Evolutionary conservation across 140 eudicot genomes (phyloP).

Genomic region (Erigeron philadelphicus): DNA sequence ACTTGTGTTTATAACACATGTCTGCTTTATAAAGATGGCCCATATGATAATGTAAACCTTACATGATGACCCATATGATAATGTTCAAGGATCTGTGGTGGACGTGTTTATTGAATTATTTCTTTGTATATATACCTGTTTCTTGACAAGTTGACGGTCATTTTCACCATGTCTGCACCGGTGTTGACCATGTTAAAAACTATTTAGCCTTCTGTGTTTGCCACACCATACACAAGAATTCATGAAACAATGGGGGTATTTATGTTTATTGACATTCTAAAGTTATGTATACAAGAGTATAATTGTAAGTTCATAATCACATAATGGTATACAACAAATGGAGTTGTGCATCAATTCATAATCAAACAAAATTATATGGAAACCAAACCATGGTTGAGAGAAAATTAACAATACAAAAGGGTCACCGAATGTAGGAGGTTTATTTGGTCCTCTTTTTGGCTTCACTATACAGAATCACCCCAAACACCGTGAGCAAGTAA

Average conservation of each 20-base stretch:
- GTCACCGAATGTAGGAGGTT: slow-evolving; percentile 15
- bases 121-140: background rate
- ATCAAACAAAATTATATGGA: slow-evolving; percentile 23
- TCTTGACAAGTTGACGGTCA: no score
- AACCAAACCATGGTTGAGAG: slow-evolving; percentile 1
- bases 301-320: slow-evolving; percentile 23
- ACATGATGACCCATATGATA: background rate
- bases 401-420: background rate
- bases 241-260: slow-evolving; percentile 17
- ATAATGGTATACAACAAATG: slow-evolving; percentile 33
- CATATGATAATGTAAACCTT: background rate
- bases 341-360: slow-evolving; percentile 25
- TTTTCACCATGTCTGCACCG: background rate
- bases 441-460: slow-evolving; percentile 61
- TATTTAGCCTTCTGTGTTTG: background rate
- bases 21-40: background rate
- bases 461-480: slow-evolving; percentile 68
- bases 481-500: slow-evolving; percentile 55
- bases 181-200: background rate
- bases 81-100: background rate
- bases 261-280: slow-evolving; percentile 28
- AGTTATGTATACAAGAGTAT: slow-evolving; percentile 35
- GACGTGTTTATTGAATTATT: background rate
- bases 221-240: background rate
- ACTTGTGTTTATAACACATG: background rate